Evolutionary conservation across 78 protist genomes (phyloP).

Genomic region (Dictyostelium capitatum): DNA sequence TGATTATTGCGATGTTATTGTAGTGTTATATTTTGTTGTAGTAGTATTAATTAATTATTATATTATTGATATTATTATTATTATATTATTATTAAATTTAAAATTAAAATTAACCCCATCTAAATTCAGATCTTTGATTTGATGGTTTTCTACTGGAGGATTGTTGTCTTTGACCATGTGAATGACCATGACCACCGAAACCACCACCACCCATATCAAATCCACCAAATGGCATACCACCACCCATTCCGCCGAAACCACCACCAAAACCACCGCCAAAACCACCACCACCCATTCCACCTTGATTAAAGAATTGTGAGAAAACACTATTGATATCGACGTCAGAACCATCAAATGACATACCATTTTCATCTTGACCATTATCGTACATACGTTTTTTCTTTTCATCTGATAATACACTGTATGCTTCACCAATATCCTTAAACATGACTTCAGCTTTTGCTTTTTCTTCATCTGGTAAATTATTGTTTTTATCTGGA

Average conservation of each 20-base stretch:
- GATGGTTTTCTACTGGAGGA: neutral
- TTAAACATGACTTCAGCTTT: constrained; percentile 85
- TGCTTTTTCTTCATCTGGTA: constrained; percentile 67
- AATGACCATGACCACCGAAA: neutral
- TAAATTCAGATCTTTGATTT: neutral
- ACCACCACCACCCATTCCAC: constrained; percentile 74
- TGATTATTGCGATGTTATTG: no score
- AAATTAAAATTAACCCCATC: constrained; percentile 13
- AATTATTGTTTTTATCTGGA: constrained; percentile 82
- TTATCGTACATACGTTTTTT: constrained; percentile 85
- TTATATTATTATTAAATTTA: neutral
- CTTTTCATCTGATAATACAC: constrained; percentile 76
- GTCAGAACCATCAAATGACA: constrained; percentile 62
- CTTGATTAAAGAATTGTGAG: constrained; percentile 50
- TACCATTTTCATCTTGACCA: constrained; percentile 81
- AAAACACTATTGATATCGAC: constrained; percentile 50
- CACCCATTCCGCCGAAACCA: constrained; percentile 58
- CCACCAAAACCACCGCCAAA: constrained; percentile 50
- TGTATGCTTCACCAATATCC: constrained; percentile 88
- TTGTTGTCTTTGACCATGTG: neutral
- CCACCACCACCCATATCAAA: constrained; percentile 46
- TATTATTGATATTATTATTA: neutral
- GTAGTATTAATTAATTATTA: no score
- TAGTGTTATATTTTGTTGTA: no score
- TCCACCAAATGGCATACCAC: neutral